Conservation (phyloP, 345 rosid species). For the Erysimum cheiranthoides region DNA sequence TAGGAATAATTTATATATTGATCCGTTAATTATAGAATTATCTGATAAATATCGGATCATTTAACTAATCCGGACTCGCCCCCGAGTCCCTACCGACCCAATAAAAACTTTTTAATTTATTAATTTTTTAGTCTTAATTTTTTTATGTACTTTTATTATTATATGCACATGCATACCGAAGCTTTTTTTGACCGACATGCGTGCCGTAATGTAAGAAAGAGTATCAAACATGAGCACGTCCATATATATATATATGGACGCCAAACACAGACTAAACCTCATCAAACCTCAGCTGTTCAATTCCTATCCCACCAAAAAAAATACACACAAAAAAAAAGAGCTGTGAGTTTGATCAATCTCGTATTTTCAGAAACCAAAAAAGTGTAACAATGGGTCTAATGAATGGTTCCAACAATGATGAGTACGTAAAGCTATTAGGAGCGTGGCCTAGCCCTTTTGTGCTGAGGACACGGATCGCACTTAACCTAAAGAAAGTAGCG, state of each 20-base stretch:
- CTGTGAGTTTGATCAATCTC: slow-evolving; percentile 29
- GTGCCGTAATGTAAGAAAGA: slow-evolving; percentile 30
- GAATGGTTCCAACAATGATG: slow-evolving; percentile 40
- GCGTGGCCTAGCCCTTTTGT: slow-evolving; percentile 84
- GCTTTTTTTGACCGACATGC: slow-evolving; percentile 41
- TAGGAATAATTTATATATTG: too few species aligned
- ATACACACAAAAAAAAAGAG: background rate
- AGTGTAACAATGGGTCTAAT: slow-evolving; percentile 18
- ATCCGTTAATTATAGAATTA: too few species aligned
- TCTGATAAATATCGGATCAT: too few species aligned
- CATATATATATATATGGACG: slow-evolving; percentile 33
- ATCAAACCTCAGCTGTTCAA: slow-evolving; percentile 30
- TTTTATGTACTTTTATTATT: background rate
- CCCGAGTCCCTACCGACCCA: slow-evolving; percentile 23
- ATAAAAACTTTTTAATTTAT: background rate
- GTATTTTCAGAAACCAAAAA: background rate
- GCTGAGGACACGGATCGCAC: slow-evolving; percentile 65
- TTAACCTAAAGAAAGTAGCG: slow-evolving; percentile 43
- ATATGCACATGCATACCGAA: slow-evolving; percentile 33
- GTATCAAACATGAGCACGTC: slow-evolving; percentile 10
- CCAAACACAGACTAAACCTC: slow-evolving; percentile 27
- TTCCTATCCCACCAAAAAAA: slow-evolving; percentile 1
- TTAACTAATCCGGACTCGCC: slow-evolving; percentile 22
- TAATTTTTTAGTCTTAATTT: background rate
- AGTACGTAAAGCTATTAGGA: slow-evolving; percentile 65